phyloP scores from a whole-genome alignment of 768 basidiomycete genomes.

The Mycena galopus region DNA sequence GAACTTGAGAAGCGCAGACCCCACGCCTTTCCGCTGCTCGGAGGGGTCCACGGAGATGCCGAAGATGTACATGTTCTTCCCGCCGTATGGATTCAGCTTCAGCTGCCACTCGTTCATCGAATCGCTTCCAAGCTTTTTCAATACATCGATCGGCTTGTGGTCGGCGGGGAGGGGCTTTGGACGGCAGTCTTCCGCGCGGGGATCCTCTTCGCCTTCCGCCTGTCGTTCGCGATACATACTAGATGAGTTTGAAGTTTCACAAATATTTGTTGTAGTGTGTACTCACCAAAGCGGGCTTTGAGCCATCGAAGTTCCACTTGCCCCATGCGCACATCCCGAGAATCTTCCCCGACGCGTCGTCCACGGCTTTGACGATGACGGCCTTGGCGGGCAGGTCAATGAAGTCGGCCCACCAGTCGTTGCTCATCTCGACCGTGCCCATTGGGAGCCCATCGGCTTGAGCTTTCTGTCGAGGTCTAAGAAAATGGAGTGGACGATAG shows the following conservation, averaged over 20 bases:
- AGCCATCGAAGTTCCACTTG: background rate
- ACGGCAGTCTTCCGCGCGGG: background rate
- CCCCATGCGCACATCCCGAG: background rate
- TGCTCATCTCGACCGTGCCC: background rate
- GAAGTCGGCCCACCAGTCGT: background rate
- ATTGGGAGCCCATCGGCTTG: background rate
- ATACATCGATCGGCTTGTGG: conserved; percentile 1
- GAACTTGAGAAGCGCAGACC: conserved; percentile 4
- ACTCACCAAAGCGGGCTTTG: conserved; percentile 6
- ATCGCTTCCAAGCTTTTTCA: conserved; percentile 4
- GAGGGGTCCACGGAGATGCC: conserved; percentile 7
- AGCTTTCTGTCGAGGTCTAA: no score
- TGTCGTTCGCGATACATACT: background rate
- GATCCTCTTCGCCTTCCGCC: conserved; percentile 10
- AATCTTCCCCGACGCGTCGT: background rate
- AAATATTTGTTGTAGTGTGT: background rate
- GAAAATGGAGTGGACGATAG: no score
- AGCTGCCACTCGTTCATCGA: background rate
- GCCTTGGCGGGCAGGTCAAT: background rate
- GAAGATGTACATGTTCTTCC: conserved; percentile 4
- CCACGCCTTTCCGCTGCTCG: conserved; percentile 8
- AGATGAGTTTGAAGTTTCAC: background rate
- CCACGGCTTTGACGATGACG: background rate
- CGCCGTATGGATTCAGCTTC: background rate
- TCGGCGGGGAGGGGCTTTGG: conserved; percentile 5